A percentile compares a stretch with the other conserved stretches of the same genome.
Evolutionary conservation across 2,329 filamentous ascomycete genomes (phyloP).

Genomic region (Hypoxylon sp.): DNA sequence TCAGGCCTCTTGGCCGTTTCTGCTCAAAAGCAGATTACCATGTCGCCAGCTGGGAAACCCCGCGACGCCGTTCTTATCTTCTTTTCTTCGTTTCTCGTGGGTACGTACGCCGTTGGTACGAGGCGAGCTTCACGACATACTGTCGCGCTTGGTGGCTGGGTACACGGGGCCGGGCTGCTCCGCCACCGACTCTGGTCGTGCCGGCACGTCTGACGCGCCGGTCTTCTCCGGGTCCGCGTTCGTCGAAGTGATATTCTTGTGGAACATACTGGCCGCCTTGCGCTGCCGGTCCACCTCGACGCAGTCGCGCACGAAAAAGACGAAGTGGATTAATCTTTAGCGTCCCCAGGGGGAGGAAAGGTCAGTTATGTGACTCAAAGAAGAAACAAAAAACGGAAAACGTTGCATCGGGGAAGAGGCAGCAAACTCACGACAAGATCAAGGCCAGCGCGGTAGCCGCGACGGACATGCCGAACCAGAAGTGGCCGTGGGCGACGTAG

Average conservation of each 20-base stretch:
- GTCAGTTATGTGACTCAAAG: no score
- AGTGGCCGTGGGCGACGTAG: neutral
- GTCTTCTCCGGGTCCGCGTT: neutral
- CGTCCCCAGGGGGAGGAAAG: no score
- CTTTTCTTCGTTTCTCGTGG: no score
- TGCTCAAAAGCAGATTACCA: no score
- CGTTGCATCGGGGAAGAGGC: neutral
- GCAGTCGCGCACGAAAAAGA: slow-evolving; percentile 24
- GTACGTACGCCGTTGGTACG: no score
- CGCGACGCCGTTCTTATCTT: no score
- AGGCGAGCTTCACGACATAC: neutral
- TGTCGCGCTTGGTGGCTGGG: neutral
- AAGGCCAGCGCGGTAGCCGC: neutral
- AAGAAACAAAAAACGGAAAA: neutral
- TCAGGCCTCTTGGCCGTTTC: no score
- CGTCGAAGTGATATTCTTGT: neutral
- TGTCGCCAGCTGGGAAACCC: no score
- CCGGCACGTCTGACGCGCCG: no score
- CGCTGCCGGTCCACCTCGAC: slow-evolving; percentile 20
- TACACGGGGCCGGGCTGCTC: neutral
- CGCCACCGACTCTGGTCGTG: neutral
- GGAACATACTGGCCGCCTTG: neutral
- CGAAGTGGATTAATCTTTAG: slow-evolving; percentile 20
- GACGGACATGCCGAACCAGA: slow-evolving; percentile 10
- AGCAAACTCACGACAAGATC: slow-evolving; percentile 19